Evolutionary conservation across 805 yeast genomes (phyloP).

Genomic region (Schwanniomyces polymorphus): DNA sequence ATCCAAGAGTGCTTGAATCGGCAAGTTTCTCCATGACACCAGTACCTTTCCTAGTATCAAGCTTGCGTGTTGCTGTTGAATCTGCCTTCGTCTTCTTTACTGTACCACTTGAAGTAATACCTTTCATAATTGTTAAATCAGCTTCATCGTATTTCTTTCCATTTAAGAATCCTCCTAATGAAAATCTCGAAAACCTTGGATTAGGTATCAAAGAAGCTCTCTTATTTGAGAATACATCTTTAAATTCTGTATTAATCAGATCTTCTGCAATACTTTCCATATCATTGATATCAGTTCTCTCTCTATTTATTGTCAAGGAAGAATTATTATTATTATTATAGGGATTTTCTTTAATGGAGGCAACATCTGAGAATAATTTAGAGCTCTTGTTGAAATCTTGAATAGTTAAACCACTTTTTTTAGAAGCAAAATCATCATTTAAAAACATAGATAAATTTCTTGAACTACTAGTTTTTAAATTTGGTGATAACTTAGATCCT

Average conservation of each 20-base stretch:
- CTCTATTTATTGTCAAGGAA: background rate
- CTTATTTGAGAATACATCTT: constrained; percentile 3
- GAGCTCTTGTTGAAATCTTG: constrained; percentile 9
- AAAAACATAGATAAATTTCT: constrained; percentile 26
- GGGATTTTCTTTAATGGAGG: background rate
- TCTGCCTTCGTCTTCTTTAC: constrained; percentile 7
- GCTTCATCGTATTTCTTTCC: constrained; percentile 7
- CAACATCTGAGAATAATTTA: constrained; percentile 12
- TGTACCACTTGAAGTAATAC: constrained; percentile 7
- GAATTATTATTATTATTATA: background rate
- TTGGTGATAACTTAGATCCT: constrained; percentile 13
- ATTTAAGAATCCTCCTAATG: constrained; percentile 37
- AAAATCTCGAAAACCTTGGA: constrained; percentile 42
- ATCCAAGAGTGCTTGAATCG: constrained; percentile 26
- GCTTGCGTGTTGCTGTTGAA: background rate
- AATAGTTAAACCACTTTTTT: constrained; percentile 1
- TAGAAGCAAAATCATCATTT: constrained; percentile 4
- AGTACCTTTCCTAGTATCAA: constrained; percentile 6
- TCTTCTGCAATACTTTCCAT: background rate
- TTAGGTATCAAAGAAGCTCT: constrained; percentile 31
- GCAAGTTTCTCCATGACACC: constrained; percentile 21
- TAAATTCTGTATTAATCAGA: background rate
- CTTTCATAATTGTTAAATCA: constrained; percentile 5
- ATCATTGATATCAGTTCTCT: background rate
- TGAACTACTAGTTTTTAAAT: constrained; percentile 38